Conservation (phyloP, 257 asterid species). For the Vinca minor region DNA sequence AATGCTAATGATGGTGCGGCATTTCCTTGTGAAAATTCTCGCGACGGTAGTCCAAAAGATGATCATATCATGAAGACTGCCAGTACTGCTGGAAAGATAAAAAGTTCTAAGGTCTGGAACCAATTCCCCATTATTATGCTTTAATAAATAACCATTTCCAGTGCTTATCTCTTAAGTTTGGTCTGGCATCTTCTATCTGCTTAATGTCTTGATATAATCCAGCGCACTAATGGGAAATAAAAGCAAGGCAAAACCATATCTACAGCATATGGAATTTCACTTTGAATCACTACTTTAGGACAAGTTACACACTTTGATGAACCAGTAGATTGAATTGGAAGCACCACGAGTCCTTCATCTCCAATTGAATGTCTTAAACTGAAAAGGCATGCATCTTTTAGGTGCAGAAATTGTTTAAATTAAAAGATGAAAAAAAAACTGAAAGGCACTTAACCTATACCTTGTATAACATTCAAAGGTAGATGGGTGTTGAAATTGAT, state of each 20-base stretch:
- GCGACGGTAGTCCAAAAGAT: slow-evolving; percentile 29
- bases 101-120: slow-evolving; percentile 64
- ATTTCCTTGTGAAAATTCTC: slow-evolving; percentile 52
- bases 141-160: background rate
- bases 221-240: background rate
- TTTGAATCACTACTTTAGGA: background rate
- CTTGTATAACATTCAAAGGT: background rate
- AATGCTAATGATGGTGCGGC: slow-evolving; percentile 92
- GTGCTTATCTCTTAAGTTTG: background rate
- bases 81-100: slow-evolving; percentile 41
- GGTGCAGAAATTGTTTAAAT: background rate
- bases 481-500: background rate
- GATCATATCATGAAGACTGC: slow-evolving; percentile 36
- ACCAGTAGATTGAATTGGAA: background rate
- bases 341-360: background rate
- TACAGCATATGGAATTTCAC: background rate
- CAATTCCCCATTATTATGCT: background rate
- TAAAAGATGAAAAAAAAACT: background rate
- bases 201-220: background rate
- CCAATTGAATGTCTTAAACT: background rate
- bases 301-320: background rate
- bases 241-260: background rate
- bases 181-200: background rate
- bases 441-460: no score
- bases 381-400: background rate